A percentile compares a stretch with the other conserved stretches of the same genome.
phyloP scores from a whole-genome alignment of 2,329 filamentous ascomycete genomes.

The Fusarium stilboides region DNA sequence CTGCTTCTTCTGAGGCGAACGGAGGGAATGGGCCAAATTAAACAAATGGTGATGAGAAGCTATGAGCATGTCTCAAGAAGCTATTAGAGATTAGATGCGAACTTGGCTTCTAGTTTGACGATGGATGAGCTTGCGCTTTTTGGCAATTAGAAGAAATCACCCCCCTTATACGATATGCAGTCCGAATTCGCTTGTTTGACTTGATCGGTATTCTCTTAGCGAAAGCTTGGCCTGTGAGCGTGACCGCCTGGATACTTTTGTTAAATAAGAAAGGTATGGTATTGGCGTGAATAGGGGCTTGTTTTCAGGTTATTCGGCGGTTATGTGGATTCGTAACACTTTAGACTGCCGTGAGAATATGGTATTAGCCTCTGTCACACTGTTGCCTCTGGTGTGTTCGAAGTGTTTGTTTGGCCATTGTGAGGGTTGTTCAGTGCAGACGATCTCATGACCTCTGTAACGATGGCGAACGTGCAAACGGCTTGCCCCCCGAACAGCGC shows the following conservation, averaged over 20 bases:
- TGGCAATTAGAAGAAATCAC: neutral
- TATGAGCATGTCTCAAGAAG: neutral
- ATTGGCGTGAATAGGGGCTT: neutral
- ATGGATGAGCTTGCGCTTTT: neutral
- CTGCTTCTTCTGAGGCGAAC: too few species aligned
- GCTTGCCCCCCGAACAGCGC: neutral
- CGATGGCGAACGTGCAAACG: neutral
- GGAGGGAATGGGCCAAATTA: neutral
- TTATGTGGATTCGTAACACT: neutral
- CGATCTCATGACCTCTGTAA: neutral
- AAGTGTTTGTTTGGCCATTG: neutral
- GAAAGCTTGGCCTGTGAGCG: neutral
- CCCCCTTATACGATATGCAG: neutral
- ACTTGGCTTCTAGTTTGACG: neutral
- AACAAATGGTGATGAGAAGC: neutral
- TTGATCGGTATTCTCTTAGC: too few species aligned
- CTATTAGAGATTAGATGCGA: neutral
- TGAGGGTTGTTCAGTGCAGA: neutral
- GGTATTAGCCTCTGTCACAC: neutral
- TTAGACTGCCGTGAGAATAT: neutral
- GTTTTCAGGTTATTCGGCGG: neutral
- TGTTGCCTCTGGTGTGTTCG: neutral
- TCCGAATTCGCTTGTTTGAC: neutral
- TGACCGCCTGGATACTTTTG: neutral
- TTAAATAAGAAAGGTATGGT: neutral